Percentiles rank a stretch among this genome's conserved stretches.
Evolutionary conservation across 2,329 filamentous ascomycete species (phyloP).

Genomic region (Purpureocillium takamizusanense): DNA sequence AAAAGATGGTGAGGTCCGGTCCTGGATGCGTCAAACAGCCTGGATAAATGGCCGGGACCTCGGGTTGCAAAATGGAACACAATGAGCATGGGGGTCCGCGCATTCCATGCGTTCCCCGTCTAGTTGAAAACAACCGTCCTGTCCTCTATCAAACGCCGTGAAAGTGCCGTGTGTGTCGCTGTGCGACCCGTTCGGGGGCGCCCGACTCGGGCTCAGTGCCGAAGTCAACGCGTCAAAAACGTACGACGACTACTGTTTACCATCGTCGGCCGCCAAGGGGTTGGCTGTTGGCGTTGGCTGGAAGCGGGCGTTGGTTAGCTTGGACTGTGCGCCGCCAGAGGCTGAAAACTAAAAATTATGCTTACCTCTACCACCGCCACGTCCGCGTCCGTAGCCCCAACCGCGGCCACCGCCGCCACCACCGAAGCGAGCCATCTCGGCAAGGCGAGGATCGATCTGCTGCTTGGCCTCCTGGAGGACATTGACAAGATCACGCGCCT

Average conservation of each 20-base stretch:
- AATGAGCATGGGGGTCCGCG: constrained; percentile 5
- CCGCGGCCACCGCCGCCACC: constrained; percentile 70
- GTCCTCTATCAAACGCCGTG: constrained; percentile 23
- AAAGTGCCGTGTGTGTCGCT: constrained; percentile 10
- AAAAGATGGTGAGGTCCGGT: neutral
- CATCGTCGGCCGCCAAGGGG: constrained; percentile 42
- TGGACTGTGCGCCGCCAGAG: constrained; percentile 9
- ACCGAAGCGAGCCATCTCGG: constrained; percentile 90
- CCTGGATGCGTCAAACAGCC: neutral
- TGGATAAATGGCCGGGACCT: neutral
- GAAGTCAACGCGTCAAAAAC: neutral
- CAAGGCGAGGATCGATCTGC: constrained; percentile 89
- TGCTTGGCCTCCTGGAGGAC: constrained; percentile 96
- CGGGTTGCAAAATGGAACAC: constrained; percentile 1
- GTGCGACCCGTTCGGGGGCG: constrained; percentile 4
- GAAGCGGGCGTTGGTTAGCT: constrained; percentile 13
- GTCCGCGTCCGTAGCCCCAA: constrained; percentile 63
- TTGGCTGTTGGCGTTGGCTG: constrained; percentile 40
- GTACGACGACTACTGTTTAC: constrained; percentile 23
- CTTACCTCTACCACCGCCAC: constrained; percentile 45
- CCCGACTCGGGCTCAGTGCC: neutral
- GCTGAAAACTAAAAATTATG: constrained; percentile 18
- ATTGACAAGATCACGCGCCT: constrained; percentile 90
- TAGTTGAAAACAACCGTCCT: constrained; percentile 11
- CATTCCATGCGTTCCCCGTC: constrained; percentile 6